A percentile compares a stretch with the other conserved stretches of the same genome.
Evolutionary conservation across 23 red algal genomes (phyloP).

Genomic region (Gracilaria caudata): DNA sequence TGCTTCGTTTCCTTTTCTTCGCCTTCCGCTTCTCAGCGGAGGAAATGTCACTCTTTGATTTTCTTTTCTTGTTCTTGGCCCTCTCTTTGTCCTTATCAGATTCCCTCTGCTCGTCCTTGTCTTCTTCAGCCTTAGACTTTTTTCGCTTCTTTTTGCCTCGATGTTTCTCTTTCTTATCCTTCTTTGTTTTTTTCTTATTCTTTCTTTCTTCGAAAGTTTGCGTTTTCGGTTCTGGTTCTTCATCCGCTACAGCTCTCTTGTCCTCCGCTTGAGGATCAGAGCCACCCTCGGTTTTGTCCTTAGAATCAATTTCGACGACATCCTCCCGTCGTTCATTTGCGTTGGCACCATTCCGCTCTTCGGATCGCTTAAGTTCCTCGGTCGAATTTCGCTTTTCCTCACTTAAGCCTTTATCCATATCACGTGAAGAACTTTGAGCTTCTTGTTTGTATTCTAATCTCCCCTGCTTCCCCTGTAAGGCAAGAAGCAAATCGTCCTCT

Average conservation of each 20-base stretch:
- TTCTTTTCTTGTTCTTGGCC: constrained; percentile 33
- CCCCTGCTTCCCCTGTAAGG: constrained; percentile 23
- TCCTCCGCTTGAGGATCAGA: neutral
- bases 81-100: neutral
- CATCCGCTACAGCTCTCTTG: neutral
- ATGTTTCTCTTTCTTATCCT: constrained; percentile 36
- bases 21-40: constrained; percentile 5
- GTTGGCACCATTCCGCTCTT: neutral
- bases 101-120: neutral
- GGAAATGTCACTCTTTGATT: constrained; percentile 2
- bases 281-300: constrained; percentile 4
- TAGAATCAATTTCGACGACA: neutral
- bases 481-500: constrained; percentile 39
- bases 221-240: neutral
- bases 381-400: neutral
- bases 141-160: constrained; percentile 1
- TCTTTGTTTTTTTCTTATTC: constrained; percentile 30
- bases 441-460: constrained; percentile 5
- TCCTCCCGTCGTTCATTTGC: constrained; percentile 10
- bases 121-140: neutral
- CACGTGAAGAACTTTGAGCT: neutral
- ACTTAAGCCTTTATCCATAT: neutral
- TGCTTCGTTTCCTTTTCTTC: constrained; percentile 40
- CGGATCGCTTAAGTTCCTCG: neutral
- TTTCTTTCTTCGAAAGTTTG: constrained; percentile 8